phyloP scores from a whole-genome alignment of 2,329 filamentous ascomycete genomes.

The Colletotrichum lini region DNA sequence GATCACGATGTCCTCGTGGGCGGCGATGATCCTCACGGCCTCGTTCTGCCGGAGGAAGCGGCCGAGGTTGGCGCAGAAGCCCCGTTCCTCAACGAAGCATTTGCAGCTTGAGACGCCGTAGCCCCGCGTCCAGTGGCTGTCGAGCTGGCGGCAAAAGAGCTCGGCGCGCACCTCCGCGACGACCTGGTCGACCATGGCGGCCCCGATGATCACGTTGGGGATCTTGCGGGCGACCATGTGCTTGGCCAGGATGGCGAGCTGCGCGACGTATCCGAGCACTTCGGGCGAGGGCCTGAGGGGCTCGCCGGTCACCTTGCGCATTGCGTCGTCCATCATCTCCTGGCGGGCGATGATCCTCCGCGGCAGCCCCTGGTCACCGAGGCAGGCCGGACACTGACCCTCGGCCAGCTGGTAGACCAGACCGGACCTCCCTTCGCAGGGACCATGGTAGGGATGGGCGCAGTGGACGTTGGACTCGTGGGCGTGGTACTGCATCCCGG shows the following conservation, averaged over 20 bases:
- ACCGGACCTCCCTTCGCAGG: background rate
- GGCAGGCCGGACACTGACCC: constrained; percentile 6
- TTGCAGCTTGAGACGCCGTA: background rate
- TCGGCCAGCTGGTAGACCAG: background rate
- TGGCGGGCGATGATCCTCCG: background rate
- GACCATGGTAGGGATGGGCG: constrained; percentile 13
- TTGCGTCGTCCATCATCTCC: background rate
- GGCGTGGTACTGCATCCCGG: constrained; percentile 9
- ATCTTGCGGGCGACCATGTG: constrained; percentile 9
- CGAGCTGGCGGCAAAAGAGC: constrained; percentile 6
- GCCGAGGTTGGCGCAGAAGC: constrained; percentile 17
- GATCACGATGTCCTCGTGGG: background rate
- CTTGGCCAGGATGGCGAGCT: constrained; percentile 13
- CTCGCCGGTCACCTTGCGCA: background rate
- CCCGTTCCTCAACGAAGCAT: constrained; percentile 1
- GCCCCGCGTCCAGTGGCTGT: background rate
- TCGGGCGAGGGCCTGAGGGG: background rate
- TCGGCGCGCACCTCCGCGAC: constrained; percentile 5
- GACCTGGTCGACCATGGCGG: background rate
- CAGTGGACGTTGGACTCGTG: constrained; percentile 8
- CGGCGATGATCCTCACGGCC: background rate
- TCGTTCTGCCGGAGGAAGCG: constrained; percentile 7
- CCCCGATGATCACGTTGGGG: background rate
- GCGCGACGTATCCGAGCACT: background rate
- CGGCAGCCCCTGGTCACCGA: background rate